Evolutionary conservation across 768 basidiomycete species (phyloP).

Genomic region (Pleurotus tuoliensis): DNA sequence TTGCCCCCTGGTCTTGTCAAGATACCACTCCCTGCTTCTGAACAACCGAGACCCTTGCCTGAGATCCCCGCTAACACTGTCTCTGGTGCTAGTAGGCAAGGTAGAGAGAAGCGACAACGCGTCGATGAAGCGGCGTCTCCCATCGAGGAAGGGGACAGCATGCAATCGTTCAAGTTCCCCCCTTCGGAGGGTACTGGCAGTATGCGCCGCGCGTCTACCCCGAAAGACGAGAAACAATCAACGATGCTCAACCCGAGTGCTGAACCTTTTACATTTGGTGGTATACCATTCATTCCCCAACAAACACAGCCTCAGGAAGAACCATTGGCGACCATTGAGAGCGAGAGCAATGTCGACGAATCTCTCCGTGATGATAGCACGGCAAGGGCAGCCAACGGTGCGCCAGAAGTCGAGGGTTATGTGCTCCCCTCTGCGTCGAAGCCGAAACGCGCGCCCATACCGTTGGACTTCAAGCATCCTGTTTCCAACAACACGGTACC

Average conservation of each 20-base stretch:
- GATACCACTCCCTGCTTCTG: conserved; percentile 37
- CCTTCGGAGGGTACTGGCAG: conserved; percentile 45
- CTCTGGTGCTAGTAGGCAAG: conserved; percentile 50
- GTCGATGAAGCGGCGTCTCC: conserved; percentile 42
- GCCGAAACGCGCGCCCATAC: conserved; percentile 70
- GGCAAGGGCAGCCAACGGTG: conserved; percentile 27
- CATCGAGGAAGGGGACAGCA: conserved; percentile 51
- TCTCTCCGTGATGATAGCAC: conserved; percentile 31
- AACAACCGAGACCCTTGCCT: conserved; percentile 24
- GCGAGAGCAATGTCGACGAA: conserved; percentile 17
- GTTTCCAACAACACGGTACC: conserved; percentile 70
- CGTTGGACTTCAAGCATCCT: conserved; percentile 63
- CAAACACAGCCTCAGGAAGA: conserved; percentile 15
- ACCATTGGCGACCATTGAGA: conserved; percentile 11
- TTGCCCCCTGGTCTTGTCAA: conserved; percentile 63
- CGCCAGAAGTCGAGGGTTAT: conserved; percentile 20
- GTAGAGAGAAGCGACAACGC: conserved; percentile 77
- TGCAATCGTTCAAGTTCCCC: conserved; percentile 79
- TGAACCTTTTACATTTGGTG: conserved; percentile 66
- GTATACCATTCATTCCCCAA: conserved; percentile 29
- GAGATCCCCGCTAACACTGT: conserved; percentile 31
- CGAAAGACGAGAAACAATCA: conserved; percentile 22
- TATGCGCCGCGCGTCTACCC: conserved; percentile 43
- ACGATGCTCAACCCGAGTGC: conserved; percentile 37
- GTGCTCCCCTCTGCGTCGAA: conserved; percentile 23